Evolutionary conservation across 306 rosid genomes (phyloP).

Genomic region (Boehmeria nivea): DNA sequence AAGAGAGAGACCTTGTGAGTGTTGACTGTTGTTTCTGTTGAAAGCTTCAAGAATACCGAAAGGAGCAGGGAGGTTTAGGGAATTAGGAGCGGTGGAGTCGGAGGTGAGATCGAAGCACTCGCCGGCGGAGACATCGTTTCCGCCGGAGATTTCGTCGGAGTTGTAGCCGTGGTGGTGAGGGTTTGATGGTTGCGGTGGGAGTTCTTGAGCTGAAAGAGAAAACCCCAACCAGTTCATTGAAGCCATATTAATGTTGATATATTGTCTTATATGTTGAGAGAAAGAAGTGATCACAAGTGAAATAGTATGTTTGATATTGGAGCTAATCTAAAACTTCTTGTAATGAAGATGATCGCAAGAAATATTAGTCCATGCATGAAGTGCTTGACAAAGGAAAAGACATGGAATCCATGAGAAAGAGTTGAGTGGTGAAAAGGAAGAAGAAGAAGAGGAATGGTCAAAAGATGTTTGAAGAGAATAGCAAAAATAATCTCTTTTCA

Average conservation of each 20-base stretch:
- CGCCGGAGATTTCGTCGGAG: conserved; percentile 49
- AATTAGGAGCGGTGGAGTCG: conserved; percentile 28
- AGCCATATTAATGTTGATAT: conserved; percentile 29
- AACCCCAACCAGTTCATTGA: conserved; percentile 90
- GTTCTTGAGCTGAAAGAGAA: conserved; percentile 78
- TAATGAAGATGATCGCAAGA: background rate
- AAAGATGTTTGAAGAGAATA: conserved; percentile 8
- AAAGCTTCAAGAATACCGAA: conserved; percentile 53
- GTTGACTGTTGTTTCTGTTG: conserved; percentile 30
- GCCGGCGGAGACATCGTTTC: conserved; percentile 30
- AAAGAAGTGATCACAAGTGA: background rate
- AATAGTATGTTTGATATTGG: too few species aligned
- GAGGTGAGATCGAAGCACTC: conserved; percentile 59
- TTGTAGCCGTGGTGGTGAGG: conserved; percentile 22
- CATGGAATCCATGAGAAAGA: conserved; percentile 19
- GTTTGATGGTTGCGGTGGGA: conserved; percentile 24
- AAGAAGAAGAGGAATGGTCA: conserved; percentile 34
- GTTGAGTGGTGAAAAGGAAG: too few species aligned
- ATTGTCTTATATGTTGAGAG: background rate
- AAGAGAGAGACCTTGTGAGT: conserved; percentile 34
- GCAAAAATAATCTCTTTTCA: conserved; percentile 20
- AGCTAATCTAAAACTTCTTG: too few species aligned
- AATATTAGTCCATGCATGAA: conserved; percentile 33
- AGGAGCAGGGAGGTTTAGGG: conserved; percentile 50
- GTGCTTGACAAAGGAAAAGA: conserved; percentile 5